Evolutionary conservation across 139 green algal genomes (phyloP).

Genomic region (Volvox reticuliferus): DNA sequence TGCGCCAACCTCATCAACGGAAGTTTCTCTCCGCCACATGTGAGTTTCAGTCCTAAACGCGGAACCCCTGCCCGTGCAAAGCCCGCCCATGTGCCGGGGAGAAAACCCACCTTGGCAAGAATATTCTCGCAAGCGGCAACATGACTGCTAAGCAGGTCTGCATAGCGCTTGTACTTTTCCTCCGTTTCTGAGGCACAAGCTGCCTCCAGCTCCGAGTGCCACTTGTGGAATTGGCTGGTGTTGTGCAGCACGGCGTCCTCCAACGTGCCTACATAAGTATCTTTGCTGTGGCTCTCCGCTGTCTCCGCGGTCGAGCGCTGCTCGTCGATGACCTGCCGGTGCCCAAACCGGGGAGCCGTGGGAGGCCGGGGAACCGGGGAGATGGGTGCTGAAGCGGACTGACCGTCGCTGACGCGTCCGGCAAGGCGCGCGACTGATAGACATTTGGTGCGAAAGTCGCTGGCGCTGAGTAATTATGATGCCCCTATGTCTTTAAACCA

Average conservation of each 20-base stretch:
- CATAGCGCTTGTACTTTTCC: slow-evolving; percentile 89
- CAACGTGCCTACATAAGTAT: slow-evolving; percentile 68
- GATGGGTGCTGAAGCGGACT: not conserved
- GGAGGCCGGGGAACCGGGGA: not conserved
- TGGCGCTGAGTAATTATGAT: not conserved
- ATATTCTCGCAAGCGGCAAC: slow-evolving; percentile 75
- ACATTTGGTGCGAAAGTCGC: not conserved
- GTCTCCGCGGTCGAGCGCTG: slow-evolving; percentile 9
- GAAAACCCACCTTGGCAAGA: slow-evolving; percentile 65
- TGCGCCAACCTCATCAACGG: too few species aligned
- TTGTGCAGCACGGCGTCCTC: slow-evolving; percentile 85
- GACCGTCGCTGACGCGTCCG: not conserved
- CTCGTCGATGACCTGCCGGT: slow-evolving; percentile 55
- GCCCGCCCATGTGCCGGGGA: too few species aligned
- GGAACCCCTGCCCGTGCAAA: too few species aligned
- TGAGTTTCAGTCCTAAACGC: too few species aligned
- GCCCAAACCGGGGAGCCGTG: not conserved
- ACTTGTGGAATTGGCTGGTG: slow-evolving; percentile 91
- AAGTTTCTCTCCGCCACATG: too few species aligned
- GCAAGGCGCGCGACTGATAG: not conserved
- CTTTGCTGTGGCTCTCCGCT: not conserved
- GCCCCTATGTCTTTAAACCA: not conserved
- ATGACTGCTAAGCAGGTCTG: slow-evolving; percentile 74
- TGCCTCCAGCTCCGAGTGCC: slow-evolving; percentile 90
- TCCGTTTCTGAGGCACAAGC: slow-evolving; percentile 84